Base-by-base conservation (phyloP, 345 rosid species). In the Salix udensis region DNA sequence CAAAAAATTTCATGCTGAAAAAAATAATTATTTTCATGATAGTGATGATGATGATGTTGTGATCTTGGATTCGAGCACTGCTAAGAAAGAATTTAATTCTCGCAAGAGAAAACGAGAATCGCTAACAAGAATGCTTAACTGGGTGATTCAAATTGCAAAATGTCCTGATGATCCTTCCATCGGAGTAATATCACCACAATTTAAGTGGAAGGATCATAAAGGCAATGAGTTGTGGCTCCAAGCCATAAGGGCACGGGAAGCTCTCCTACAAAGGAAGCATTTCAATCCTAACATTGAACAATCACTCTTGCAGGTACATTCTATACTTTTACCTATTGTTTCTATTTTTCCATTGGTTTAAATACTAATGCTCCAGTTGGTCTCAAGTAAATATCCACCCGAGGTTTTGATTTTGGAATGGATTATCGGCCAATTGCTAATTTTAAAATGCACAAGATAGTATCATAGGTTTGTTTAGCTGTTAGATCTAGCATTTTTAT, bases 111-210 rank as follows among this genome's bases (percentile, higher is more conserved):
- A 88, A 73, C 79, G 83, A 71, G 82, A 76, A 68, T 79, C 82
- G 70, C 76, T 91, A 37, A 74, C 75, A 21, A 83, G 72, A 55
- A 86, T 94, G 91, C 75, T 94, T 70, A 81, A 81, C 70, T 94
- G 97, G 98, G 77, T 94, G 28, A 78, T 70, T 76, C 85, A 65
- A 73, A 83, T 85, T 69, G 94, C 97, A 52, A 87, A 36, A 71
- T 79, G 78, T 77, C 90, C 89, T 69, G 68, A 68, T 34, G 84
- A 86, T 89, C 86, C 86, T 75, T 79, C 86, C 19, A 52, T 85
- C 79, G 86, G 86, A 36, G 76, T 30, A 65, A 80, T 85, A 73
- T 89, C 87, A 16, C 82, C 81, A 23, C 78, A 70, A 15, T 87
- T 88, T 2, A 81, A 84, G 58, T 89, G 85, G 90, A 85, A 85